phyloP scores from a whole-genome alignment of 306 rosid species.

The Mimosa pudica region DNA sequence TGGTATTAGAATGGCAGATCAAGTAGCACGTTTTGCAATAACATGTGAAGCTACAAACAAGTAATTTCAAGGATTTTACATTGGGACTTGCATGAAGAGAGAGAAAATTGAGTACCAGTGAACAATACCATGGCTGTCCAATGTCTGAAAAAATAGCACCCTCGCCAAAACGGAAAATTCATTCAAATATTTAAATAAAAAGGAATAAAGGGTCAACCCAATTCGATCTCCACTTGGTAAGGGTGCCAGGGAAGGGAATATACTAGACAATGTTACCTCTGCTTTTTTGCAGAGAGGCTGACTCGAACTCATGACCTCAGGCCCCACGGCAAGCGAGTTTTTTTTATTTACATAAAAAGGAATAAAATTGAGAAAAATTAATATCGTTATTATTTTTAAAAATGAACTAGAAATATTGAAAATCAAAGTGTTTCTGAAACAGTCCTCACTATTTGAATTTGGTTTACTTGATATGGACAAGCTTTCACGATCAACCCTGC shows the following conservation, averaged over 20 bases:
- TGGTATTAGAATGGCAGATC: constrained; percentile 37
- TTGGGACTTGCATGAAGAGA: not conserved
- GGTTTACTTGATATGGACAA: not conserved
- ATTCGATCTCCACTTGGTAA: too few species aligned
- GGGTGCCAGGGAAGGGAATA: too few species aligned
- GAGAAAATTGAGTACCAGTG: not conserved
- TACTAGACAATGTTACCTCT: too few species aligned
- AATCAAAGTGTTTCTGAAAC: not conserved
- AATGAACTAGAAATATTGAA: not conserved
- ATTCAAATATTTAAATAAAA: not conserved
- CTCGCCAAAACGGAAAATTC: constrained; percentile 6
- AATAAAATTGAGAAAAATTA: not conserved
- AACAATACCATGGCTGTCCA: not conserved
- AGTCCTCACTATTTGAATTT: not conserved
- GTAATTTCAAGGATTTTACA: constrained; percentile 21
- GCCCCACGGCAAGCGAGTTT: too few species aligned
- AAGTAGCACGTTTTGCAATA: constrained; percentile 17
- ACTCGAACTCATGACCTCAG: too few species aligned
- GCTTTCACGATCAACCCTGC: not conserved
- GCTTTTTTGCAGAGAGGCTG: too few species aligned
- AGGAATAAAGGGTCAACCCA: not conserved
- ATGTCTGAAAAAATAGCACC: not conserved
- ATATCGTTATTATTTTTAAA: not conserved
- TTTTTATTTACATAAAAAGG: not conserved
- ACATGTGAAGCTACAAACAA: constrained; percentile 19